These are phyloP conservation scores for Xylariales sp. DNA, from an alignment of 2,329 filamentous ascomycete genomes.

Conservation along the genomic window DNA sequence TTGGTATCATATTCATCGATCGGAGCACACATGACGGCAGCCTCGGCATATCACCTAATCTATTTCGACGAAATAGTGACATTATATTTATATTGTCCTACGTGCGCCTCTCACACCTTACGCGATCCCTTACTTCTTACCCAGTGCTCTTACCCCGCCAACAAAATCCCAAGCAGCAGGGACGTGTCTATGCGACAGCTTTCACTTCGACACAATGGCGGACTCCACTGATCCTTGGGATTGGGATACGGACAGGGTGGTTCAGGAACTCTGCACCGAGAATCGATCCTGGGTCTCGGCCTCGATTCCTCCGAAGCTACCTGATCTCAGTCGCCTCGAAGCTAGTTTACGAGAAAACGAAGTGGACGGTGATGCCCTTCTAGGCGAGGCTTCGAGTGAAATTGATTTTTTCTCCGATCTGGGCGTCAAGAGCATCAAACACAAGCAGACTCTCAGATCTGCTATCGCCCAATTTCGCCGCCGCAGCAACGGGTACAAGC, in stretches of 20 bases:
- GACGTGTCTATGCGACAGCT: neutral
- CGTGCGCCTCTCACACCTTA: too few relatives aligned
- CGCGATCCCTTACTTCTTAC: too few relatives aligned
- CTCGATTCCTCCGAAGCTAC: conserved; percentile 33
- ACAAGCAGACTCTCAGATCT: conserved; percentile 52
- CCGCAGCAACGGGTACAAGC: conserved; percentile 45
- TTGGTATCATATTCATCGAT: too few relatives aligned
- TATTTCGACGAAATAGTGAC: too few relatives aligned
- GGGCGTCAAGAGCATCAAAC: conserved; percentile 51
- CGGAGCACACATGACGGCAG: too few relatives aligned
- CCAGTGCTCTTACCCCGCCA: too few relatives aligned
- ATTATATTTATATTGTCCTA: too few relatives aligned
- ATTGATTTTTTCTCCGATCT: conserved; percentile 49
- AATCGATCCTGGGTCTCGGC: conserved; percentile 42
- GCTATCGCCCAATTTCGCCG: conserved; percentile 53
- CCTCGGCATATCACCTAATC: too few relatives aligned
- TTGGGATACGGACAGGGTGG: conserved; percentile 67
- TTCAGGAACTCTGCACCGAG: conserved; percentile 58
- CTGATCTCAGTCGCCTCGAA: conserved; percentile 50
- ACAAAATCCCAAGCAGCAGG: too few relatives aligned
- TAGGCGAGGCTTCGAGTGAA: conserved; percentile 51
- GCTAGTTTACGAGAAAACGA: conserved; percentile 53
- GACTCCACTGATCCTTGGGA: conserved; percentile 60
- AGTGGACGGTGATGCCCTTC: conserved; percentile 60
- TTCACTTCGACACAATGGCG: neutral